phyloP scores from a whole-genome alignment of 2,329 filamentous ascomycete genomes.

The Aspergillus sp. region DNA sequence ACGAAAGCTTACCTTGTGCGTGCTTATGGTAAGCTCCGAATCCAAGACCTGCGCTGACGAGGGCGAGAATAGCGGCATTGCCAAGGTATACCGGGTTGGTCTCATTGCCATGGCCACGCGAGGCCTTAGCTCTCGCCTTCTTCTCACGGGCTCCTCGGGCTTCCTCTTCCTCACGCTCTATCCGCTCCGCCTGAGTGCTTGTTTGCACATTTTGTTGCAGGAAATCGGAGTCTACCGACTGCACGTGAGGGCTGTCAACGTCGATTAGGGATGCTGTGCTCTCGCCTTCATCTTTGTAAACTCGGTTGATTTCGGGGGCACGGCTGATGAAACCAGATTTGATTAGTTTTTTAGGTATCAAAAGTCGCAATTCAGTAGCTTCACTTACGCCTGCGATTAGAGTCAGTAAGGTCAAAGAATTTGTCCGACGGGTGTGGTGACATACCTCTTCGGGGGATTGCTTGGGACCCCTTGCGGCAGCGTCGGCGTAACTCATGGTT shows the following conservation, averaged over 20 bases:
- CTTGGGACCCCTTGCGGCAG: slow-evolving; percentile 47
- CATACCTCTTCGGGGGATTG: slow-evolving; percentile 50
- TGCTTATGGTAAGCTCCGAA: slow-evolving; percentile 51
- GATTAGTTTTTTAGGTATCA: not conserved
- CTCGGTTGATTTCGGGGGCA: slow-evolving; percentile 39
- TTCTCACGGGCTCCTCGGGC: slow-evolving; percentile 27
- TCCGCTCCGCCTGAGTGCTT: slow-evolving; percentile 46
- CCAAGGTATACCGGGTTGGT: slow-evolving; percentile 49
- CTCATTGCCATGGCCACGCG: slow-evolving; percentile 35
- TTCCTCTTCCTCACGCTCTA: slow-evolving; percentile 41
- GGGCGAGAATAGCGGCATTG: slow-evolving; percentile 45
- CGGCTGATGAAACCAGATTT: slow-evolving; percentile 30
- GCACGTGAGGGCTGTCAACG: slow-evolving; percentile 48
- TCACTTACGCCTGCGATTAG: slow-evolving; percentile 37
- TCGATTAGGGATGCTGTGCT: slow-evolving; percentile 47
- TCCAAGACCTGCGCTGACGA: slow-evolving; percentile 43
- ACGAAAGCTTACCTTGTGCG: slow-evolving; percentile 45
- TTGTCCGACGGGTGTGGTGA: slow-evolving; percentile 1
- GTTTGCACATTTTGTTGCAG: slow-evolving; percentile 45
- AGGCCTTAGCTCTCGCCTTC: slow-evolving; percentile 33
- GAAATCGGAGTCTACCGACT: slow-evolving; percentile 43
- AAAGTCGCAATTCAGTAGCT: not conserved
- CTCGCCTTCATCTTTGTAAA: slow-evolving; percentile 42
- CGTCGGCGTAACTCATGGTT: slow-evolving; percentile 51
- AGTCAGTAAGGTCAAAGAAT: slow-evolving; percentile 14